Evolutionary conservation across 805 yeast genomes (phyloP).

Genomic region (Myxozyma neotropica): DNA sequence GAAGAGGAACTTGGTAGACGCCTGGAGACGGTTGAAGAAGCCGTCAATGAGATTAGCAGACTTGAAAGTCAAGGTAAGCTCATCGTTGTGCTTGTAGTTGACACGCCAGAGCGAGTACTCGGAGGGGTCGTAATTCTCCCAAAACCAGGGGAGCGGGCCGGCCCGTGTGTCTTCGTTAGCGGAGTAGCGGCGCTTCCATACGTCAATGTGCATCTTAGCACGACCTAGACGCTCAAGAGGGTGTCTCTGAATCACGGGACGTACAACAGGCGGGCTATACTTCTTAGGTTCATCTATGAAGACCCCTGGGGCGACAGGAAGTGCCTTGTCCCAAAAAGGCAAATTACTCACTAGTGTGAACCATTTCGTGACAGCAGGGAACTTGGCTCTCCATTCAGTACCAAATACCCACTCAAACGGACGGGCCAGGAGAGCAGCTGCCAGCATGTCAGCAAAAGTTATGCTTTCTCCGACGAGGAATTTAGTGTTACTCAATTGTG

Average conservation of each 20-base stretch:
- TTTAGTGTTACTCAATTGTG: slow-evolving; percentile 60
- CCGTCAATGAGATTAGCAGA: slow-evolving; percentile 98
- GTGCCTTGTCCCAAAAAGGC: slow-evolving; percentile 50
- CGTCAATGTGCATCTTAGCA: no score
- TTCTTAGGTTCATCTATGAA: slow-evolving; percentile 68
- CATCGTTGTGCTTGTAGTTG: slow-evolving; percentile 97
- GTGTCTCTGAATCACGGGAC: no score
- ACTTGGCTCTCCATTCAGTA: slow-evolving; percentile 59
- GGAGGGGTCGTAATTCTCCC: slow-evolving; percentile 87
- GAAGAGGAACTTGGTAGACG: slow-evolving; percentile 90
- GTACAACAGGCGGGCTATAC: slow-evolving; percentile 57
- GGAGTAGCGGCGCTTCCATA: slow-evolving; percentile 95
- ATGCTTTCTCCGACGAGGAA: slow-evolving; percentile 70
- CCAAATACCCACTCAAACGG: slow-evolving; percentile 65
- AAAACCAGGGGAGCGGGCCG: slow-evolving; percentile 95
- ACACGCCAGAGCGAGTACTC: slow-evolving; percentile 97
- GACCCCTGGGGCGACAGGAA: slow-evolving; percentile 52
- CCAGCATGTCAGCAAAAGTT: slow-evolving; percentile 65
- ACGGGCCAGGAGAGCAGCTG: slow-evolving; percentile 54
- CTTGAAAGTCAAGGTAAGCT: slow-evolving; percentile 95
- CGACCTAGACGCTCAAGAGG: no score
- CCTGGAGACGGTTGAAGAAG: slow-evolving; percentile 92
- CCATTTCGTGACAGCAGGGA: slow-evolving; percentile 73
- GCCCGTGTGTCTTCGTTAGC: slow-evolving; percentile 97
- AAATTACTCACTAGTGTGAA: slow-evolving; percentile 55